These are phyloP conservation scores for Fraxinus americana DNA, from an alignment of 257 asterid genomes.

Conservation along the genomic window DNA sequence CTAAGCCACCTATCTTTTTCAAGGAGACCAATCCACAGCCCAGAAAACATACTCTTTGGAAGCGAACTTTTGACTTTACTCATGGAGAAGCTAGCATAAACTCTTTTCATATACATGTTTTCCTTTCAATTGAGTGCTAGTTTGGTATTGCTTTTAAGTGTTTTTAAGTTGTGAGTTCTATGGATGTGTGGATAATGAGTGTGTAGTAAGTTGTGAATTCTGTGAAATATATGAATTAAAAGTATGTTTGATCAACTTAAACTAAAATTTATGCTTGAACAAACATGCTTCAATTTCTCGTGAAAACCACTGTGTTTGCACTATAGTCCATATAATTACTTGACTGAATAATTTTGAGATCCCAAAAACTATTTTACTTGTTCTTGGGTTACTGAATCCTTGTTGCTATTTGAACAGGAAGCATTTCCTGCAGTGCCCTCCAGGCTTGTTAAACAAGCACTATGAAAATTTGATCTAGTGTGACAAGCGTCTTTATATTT, in stretches of 20 bases:
- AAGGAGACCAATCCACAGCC: conserved; percentile 91
- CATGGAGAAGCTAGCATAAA: conserved; percentile 75
- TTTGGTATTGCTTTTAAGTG: too few species aligned
- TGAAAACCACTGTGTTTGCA: not conserved
- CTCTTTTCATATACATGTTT: not conserved
- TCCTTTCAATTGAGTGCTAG: not conserved
- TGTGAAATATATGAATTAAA: too few species aligned
- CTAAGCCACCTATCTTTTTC: conserved; percentile 68
- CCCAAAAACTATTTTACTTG: not conserved
- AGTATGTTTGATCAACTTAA: too few species aligned
- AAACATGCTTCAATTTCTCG: not conserved
- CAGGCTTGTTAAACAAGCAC: conserved; percentile 71
- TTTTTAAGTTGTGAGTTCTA: too few species aligned
- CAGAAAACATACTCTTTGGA: conserved; percentile 88
- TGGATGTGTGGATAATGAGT: too few species aligned
- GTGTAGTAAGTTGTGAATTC: too few species aligned
- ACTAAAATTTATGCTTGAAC: too few species aligned
- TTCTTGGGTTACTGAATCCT: conserved; percentile 12
- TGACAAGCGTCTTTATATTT: conserved; percentile 48
- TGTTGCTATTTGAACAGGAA: conserved; percentile 49
- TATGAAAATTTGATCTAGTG: conserved; percentile 70
- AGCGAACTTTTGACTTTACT: conserved; percentile 73
- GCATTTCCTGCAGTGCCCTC: conserved; percentile 69
- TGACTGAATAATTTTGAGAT: conserved; percentile 1
- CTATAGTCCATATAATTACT: not conserved